Evolutionary conservation across 2,329 filamentous ascomycete species (phyloP), one percentile per base, ranked within the genome.

Genomic region (Pyrenochaeta sp.): DNA sequence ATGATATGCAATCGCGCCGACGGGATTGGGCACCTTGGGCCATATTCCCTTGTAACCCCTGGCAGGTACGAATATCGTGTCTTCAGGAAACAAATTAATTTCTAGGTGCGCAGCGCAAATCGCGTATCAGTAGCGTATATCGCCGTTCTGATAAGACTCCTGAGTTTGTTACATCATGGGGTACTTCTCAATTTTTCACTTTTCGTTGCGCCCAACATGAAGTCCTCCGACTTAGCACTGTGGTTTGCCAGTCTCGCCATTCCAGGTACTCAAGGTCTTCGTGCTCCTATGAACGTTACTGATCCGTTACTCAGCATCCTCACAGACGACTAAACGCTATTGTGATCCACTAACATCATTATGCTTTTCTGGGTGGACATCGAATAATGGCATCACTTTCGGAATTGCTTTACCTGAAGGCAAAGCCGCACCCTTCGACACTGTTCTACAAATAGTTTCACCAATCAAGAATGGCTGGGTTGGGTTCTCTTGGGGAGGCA

Each of bases 401-500:
- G 58, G 61, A 0, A 58, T 74, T 4, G 72, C 73, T 13, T 58
- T 77, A 9, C 74, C 74, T 8, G 59, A 59, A 26, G 45, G 43
- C 0, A 53, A 50, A 7, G 49, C 57, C 1, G 58, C 67, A 7
- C 52, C 65, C 0, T 77, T 73, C 44, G 74, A 77, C 41, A 64
- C 68, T 8, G 71, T 77, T 4, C 26, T 77, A 15, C 76, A 79
- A 52, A 70, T 79, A 30, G 63, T 72, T 3, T 71, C 75, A 0
- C 75, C 76, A 10, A 63, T 63, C n/a, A 56, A 62, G 2, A 69
- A 77, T 31, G 77, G 76, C 41, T 80, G 77, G 77, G 72, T 74
- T 7, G 77, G 75, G 2, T 63, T 78, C 15, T 72, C 77, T 10
- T 79, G 77, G 77, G 77, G 75, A n/a, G 77, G 75, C 3, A 69